These are phyloP conservation scores for Lolium rigidum DNA, from an alignment of 176 grass and related monocot species.

Conservation along the genomic window DNA sequence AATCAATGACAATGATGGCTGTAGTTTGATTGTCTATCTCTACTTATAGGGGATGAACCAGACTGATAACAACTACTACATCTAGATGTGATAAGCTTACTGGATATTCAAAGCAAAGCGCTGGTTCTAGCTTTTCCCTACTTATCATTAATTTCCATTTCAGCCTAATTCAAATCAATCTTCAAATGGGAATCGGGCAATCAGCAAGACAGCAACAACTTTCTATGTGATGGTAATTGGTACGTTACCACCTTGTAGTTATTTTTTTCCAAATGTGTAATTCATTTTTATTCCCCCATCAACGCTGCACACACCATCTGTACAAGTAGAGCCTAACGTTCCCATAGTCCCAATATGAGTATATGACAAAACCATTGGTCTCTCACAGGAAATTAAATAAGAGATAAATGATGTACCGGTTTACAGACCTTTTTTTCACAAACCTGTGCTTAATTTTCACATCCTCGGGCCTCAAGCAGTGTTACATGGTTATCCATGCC, in stretches of 20 bases:
- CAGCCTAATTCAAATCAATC: conserved; percentile 19
- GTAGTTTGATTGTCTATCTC: conserved; percentile 15
- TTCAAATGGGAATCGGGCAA: background rate
- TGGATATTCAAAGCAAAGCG: background rate
- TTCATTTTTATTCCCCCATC: conserved; percentile 16
- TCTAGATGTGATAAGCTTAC: conserved; percentile 10
- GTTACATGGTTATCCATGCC: background rate
- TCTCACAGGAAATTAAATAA: background rate
- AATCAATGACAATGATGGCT: background rate
- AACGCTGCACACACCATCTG: background rate
- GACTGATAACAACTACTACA: background rate
- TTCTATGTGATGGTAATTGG: background rate
- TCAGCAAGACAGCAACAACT: background rate
- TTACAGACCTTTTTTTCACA: too few species aligned
- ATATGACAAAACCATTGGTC: background rate
- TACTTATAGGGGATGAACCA: background rate
- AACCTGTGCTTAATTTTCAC: conserved; percentile 20
- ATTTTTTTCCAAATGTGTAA: background rate
- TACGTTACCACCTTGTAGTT: background rate
- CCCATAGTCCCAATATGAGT: background rate
- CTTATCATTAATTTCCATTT: background rate
- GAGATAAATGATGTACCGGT: background rate
- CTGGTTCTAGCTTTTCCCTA: conserved; percentile 1
- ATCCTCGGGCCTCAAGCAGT: background rate
- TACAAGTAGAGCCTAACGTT: too few species aligned